Evolutionary conservation across 805 yeast genomes (phyloP).

Genomic region (Myxozyma lipomycoides): DNA sequence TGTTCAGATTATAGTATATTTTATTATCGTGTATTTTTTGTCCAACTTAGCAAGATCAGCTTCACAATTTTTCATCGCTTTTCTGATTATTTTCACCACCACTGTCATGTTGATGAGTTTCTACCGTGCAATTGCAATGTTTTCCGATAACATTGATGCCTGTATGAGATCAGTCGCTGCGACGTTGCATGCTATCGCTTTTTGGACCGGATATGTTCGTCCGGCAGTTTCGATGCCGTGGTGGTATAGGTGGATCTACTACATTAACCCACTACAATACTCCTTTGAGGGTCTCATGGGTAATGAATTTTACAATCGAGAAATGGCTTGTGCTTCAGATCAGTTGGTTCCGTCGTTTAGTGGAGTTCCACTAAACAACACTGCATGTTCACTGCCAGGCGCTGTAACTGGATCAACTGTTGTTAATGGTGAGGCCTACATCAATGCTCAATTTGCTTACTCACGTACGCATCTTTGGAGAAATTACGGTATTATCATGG

Average conservation of each 20-base stretch:
- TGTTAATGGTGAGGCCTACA: constrained; percentile 60
- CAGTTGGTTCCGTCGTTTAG: constrained; percentile 55
- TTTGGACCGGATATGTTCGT: constrained; percentile 48
- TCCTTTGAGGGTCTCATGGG: constrained; percentile 61
- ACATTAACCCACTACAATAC: constrained; percentile 54
- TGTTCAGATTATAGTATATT: constrained; percentile 44
- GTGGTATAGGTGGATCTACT: constrained; percentile 68
- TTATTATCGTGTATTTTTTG: constrained; percentile 53
- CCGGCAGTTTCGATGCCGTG: constrained; percentile 58
- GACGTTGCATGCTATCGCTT: constrained; percentile 40
- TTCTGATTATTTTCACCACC: constrained; percentile 43
- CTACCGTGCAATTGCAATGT: constrained; percentile 43
- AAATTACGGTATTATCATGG: constrained; percentile 58
- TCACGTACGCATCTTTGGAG: constrained; percentile 52
- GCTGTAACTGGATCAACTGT: constrained; percentile 49
- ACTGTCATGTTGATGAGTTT: constrained; percentile 47
- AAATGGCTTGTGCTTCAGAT: constrained; percentile 49
- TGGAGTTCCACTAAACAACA: constrained; percentile 38
- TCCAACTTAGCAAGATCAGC: constrained; percentile 50
- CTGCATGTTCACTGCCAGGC: constrained; percentile 61
- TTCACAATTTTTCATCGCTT: constrained; percentile 49
- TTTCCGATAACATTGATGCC: constrained; percentile 33
- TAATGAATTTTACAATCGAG: constrained; percentile 58
- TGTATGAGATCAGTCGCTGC: constrained; percentile 47
- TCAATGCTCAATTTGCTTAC: constrained; percentile 50